Evolutionary conservation across 2,329 filamentous ascomycete genomes (phyloP).

Genomic region (Pseudopithomyces maydicus): DNA sequence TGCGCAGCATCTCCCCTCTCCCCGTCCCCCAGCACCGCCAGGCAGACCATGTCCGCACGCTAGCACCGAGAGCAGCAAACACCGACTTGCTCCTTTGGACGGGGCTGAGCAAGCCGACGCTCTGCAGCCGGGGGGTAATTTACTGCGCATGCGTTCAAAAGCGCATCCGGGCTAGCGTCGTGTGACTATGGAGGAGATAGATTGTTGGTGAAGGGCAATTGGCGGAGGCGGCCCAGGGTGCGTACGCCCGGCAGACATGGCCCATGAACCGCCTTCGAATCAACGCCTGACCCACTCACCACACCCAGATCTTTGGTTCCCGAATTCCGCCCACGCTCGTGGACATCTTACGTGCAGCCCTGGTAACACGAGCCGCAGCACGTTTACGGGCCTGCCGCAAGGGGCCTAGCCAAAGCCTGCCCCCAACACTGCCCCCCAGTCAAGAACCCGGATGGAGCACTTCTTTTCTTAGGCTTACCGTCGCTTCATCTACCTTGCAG

Average conservation of each 20-base stretch:
- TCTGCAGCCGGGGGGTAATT: slow-evolving; percentile 2
- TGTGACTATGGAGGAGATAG: slow-evolving; percentile 3
- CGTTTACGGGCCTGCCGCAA: slow-evolving; percentile 2
- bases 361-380: slow-evolving; percentile 14
- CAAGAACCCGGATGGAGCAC: not conserved
- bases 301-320: not conserved
- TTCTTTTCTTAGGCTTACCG: not conserved
- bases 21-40: too few relatives aligned
- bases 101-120: not conserved
- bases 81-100: not conserved
- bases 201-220: slow-evolving; percentile 6
- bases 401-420: not conserved
- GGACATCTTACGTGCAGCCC: slow-evolving; percentile 2
- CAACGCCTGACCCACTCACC: not conserved
- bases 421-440: not conserved
- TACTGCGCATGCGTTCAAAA: not conserved
- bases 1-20: too few relatives aligned
- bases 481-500: slow-evolving; percentile 8
- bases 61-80: not conserved
- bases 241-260: slow-evolving; percentile 4
- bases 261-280: not conserved
- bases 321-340: slow-evolving; percentile 9
- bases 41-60: too few relatives aligned
- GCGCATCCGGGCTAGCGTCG: not conserved
- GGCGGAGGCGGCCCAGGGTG: not conserved